Conservation (phyloP, 345 rosid species). For the Citrus trifoliata region DNA sequence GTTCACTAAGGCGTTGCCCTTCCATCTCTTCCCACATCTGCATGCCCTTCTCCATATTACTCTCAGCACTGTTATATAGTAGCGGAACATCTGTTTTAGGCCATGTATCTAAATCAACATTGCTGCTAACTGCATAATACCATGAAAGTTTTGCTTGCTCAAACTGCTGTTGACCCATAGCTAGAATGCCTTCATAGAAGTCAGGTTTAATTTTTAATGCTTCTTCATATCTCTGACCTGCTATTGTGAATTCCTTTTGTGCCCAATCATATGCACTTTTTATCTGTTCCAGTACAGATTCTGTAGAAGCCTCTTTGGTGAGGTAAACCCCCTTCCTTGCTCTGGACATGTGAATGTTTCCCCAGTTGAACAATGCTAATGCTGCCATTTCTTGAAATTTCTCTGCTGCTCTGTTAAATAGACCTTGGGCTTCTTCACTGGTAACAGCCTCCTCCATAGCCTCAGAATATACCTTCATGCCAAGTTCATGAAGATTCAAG, state of each 20-base stretch:
- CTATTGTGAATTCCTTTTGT: constrained; percentile 45
- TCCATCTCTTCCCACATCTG: constrained; percentile 61
- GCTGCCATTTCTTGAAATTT: constrained; percentile 91
- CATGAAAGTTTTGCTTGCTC: constrained; percentile 92
- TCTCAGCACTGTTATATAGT: constrained; percentile 71
- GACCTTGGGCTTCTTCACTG: constrained; percentile 75
- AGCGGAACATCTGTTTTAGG: constrained; percentile 44
- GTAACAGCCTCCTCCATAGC: constrained; percentile 92
- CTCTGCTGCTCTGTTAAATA: constrained; percentile 65
- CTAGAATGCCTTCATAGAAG: constrained; percentile 62
- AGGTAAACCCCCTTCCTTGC: constrained; percentile 70
- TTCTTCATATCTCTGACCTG: constrained; percentile 68
- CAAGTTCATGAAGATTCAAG: constrained; percentile 77
- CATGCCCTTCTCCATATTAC: constrained; percentile 66
- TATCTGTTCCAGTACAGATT: constrained; percentile 50
- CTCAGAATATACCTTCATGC: constrained; percentile 78
- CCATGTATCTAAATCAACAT: constrained; percentile 61
- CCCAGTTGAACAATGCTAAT: constrained; percentile 83
- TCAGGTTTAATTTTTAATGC: constrained; percentile 82
- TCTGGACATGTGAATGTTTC: constrained; percentile 80
- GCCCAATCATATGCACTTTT: constrained; percentile 59
- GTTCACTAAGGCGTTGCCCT: constrained; percentile 26
- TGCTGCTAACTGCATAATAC: constrained; percentile 62
- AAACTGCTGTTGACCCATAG: constrained; percentile 76
- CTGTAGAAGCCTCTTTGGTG: constrained; percentile 50